A percentile compares a stretch with the other conserved stretches of the same genome.
phyloP scores from a whole-genome alignment of 306 rosid genomes.

The Cucumis cinereus region DNA sequence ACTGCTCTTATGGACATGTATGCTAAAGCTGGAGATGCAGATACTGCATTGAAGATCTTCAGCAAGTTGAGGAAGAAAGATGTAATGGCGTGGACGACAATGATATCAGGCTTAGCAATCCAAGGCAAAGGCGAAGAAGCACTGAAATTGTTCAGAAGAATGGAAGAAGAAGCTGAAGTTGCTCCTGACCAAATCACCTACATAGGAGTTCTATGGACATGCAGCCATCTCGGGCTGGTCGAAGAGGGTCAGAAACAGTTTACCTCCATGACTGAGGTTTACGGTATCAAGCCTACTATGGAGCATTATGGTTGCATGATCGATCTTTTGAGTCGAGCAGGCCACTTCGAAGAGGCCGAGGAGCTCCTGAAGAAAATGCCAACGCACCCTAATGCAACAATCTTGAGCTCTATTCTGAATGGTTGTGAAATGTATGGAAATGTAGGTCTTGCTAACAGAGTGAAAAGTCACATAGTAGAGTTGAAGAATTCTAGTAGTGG shows the following conservation, averaged over 20 bases:
- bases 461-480: conserved; percentile 26
- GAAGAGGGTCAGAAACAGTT: conserved; percentile 54
- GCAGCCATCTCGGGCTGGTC: conserved; percentile 56
- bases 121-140: conserved; percentile 62
- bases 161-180: conserved; percentile 43
- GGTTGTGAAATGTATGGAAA: conserved; percentile 74
- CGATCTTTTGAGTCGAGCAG: conserved; percentile 70
- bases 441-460: conserved; percentile 33
- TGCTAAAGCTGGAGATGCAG: conserved; percentile 51
- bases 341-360: conserved; percentile 46
- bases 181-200: conserved; percentile 57
- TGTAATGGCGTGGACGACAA: conserved; percentile 58
- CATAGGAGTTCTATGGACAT: conserved; percentile 50
- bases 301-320: conserved; percentile 83
- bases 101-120: conserved; percentile 53
- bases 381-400: conserved; percentile 29
- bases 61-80: conserved; percentile 41
- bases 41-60: conserved; percentile 37
- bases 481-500: conserved; percentile 46
- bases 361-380: conserved; percentile 39
- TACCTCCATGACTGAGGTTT: conserved; percentile 26
- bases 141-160: conserved; percentile 33
- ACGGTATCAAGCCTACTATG: conserved; percentile 38
- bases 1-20: conserved; percentile 68
- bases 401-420: conserved; percentile 69